Base-by-base conservation (phyloP, 306 rosid species). In the Astragalus membranaceus region DNA sequence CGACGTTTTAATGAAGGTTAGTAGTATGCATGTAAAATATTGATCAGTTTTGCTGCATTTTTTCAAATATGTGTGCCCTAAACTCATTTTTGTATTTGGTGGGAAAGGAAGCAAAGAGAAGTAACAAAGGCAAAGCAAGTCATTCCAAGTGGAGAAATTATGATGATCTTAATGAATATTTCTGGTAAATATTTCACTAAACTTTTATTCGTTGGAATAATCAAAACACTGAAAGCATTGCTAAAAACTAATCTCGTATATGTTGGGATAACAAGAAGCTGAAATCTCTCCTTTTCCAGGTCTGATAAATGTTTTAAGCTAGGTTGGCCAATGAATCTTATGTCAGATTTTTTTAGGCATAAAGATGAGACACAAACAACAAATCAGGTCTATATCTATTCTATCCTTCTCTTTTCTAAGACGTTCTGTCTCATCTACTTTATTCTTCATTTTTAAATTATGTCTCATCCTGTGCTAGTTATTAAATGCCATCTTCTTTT, bases 101-200 rank as follows among this genome's bases (percentile, higher is more conserved):
- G 78, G 62, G 78, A 78, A 79, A 95, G 99, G 99, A 95, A 89
- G 82, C 90, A 73, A 88, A 87, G 85, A 91, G 97, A 86, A 84
- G 85, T 81, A 89, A 88, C 77, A 78, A 75, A 71, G 99, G 99
- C 75, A 89, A 79, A 85, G 96, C 82, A 35, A 95, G 99, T 75
- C 99, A 95, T 81, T 67, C 99, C 81, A 84, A 76, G 30, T 95
- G 99, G 99, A 89, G 99, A 92, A 95, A 95, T 69, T 95, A 95
- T 72, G 99, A 95, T 82, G 99, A 95, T 76, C 85, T 95, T 62
- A 95, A 95, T 51, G 99, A 95, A 76, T 95, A 95, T 79, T 95
- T 95, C 69, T 95, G 99, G 99, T 95, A 70, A 76, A 51, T 47
- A 43, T 30, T 73, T 61, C 55, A 67, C 37, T 46, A 36, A 57